phyloP scores from a whole-genome alignment of 352 stramenopile genomes.

The Pythium utonaiense region DNA sequence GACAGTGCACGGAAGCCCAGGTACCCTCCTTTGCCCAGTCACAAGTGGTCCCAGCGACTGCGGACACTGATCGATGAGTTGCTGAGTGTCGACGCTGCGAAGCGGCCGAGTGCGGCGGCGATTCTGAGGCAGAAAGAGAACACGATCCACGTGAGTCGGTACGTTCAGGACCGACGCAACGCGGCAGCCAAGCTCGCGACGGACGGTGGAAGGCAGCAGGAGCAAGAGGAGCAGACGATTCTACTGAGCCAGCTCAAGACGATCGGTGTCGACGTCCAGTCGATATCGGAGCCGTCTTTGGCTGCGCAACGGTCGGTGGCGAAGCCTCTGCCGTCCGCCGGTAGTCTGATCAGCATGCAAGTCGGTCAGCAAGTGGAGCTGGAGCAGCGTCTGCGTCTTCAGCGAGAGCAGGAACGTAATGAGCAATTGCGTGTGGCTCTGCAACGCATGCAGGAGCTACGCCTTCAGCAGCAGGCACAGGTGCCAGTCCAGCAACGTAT shows the following conservation, averaged over 20 bases:
- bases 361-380: background rate
- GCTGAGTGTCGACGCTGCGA: constrained; percentile 31
- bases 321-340: background rate
- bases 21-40: constrained; percentile 34
- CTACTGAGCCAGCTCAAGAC: constrained; percentile 21
- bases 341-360: background rate
- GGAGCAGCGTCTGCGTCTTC: constrained; percentile 20
- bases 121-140: constrained; percentile 33
- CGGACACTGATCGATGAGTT: constrained; percentile 32
- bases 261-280: constrained; percentile 19
- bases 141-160: constrained; percentile 32
- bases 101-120: constrained; percentile 29
- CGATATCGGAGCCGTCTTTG: background rate
- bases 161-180: constrained; percentile 15
- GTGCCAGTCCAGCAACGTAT: background rate
- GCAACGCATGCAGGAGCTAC: constrained; percentile 41
- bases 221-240: constrained; percentile 26
- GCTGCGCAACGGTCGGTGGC: background rate
- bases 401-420: constrained; percentile 37
- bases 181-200: background rate
- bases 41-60: constrained; percentile 30
- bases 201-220: background rate
- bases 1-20: constrained; percentile 10
- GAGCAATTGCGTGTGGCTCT: constrained; percentile 39
- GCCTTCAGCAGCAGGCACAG: constrained; percentile 19